Base-by-base conservation (phyloP, 495 filamentous ascomycete species). In the Xeromyces bisporus region DNA sequence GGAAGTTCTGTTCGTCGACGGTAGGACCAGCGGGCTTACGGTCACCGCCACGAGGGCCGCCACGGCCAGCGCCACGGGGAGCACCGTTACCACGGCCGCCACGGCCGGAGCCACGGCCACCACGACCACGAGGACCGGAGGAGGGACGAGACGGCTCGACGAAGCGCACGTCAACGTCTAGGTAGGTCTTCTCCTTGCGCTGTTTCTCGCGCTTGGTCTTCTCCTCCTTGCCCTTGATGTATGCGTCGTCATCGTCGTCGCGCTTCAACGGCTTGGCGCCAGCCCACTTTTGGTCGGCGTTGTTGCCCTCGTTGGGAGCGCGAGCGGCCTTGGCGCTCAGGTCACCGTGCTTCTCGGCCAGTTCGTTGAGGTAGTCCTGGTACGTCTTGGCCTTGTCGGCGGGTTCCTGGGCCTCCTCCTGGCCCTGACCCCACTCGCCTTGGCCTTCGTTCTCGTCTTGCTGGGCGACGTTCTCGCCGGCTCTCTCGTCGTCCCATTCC, bases 321-420 rank as follows among this genome's bases (percentile, higher is more conserved):
- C 87, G 83, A 36, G 75, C 67, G 38, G 79, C 67, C 41, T 72
- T 69, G 23, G 62, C 58, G 47, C 74, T 75, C 36, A 97, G 76
- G 42, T 73, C 70, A 37, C 70, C 69, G 17, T 69, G 59, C 57
- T 77, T 80, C 61, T 81, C 77, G 29, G 80, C 82, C 50, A 66
- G 75, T 65, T 96, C 78, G 43, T 75, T 81, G 13, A 86, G 76
- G 58, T 92, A 96, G 42, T 89, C 80, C 42, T 64, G 62, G 58
- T 80, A 89, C 31, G 82, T 83, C 61, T 83, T 79, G 59, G 71
- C 68, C 67, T 89, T 89, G 49, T 91, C 83, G 53, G 83, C 80
- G 28, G 73, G 68, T 61, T 93, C 86, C 39, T 45, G 35, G 31
- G 59, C 40, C 41, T 44, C 50, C 36, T 48, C 59, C n/a, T n/a